phyloP scores from a whole-genome alignment of 2,329 filamentous ascomycete species.

The Penicillium capsulatum region DNA sequence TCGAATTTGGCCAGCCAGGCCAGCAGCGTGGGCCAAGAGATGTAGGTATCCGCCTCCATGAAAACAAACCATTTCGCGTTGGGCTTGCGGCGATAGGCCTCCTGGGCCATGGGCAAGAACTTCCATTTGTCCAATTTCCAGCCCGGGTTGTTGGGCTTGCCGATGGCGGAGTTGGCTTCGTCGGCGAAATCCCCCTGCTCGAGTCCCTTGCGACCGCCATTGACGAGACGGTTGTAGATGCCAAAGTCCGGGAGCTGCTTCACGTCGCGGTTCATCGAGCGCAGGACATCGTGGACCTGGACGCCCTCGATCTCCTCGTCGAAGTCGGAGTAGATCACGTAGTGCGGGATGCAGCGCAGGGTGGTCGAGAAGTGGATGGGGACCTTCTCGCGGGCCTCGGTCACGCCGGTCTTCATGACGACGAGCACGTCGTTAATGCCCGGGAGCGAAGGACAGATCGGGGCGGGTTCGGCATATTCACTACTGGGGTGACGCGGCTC shows the following conservation, averaged over 20 bases:
- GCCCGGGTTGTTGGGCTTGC: constrained; percentile 46
- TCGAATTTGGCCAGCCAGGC: constrained; percentile 52
- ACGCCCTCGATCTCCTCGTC: constrained; percentile 51
- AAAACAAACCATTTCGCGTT: constrained; percentile 58
- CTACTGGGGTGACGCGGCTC: constrained; percentile 39
- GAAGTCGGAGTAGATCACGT: constrained; percentile 57
- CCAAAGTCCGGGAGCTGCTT: constrained; percentile 47
- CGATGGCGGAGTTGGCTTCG: constrained; percentile 37
- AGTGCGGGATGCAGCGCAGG: constrained; percentile 53
- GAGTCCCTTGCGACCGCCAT: constrained; percentile 43
- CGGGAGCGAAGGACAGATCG: constrained; percentile 33
- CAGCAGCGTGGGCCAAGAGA: constrained; percentile 52
- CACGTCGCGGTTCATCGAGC: constrained; percentile 40
- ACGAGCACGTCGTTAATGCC: constrained; percentile 53
- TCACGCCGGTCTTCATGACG: constrained; percentile 56
- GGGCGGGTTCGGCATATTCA: constrained; percentile 13
- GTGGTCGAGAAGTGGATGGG: constrained; percentile 53
- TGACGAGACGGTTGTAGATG: constrained; percentile 49
- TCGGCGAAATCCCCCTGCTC: constrained; percentile 35
- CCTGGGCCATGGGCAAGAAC: constrained; percentile 53
- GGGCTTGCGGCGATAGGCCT: constrained; percentile 43
- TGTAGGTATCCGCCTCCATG: constrained; percentile 56
- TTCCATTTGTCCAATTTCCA: constrained; percentile 58
- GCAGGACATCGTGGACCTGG: constrained; percentile 49
- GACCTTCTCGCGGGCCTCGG: constrained; percentile 53